These are phyloP conservation scores for Myxozyma sirexii DNA, from an alignment of 805 yeast genomes.

Conservation along the genomic window DNA sequence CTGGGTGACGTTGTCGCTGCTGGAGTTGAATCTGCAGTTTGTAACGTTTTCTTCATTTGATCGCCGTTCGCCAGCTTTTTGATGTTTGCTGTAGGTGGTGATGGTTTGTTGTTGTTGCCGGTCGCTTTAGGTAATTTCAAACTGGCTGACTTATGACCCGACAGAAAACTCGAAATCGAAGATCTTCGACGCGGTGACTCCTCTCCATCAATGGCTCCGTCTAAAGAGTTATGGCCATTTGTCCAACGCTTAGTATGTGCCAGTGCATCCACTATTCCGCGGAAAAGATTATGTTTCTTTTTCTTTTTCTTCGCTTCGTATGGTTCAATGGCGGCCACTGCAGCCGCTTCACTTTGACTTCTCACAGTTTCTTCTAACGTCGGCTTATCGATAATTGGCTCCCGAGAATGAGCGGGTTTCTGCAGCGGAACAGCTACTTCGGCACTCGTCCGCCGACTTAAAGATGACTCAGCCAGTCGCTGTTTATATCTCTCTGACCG, in stretches of 20 bases:
- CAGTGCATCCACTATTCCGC: not conserved
- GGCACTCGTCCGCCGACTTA: conserved; percentile 10
- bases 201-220: not conserved
- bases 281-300: not conserved
- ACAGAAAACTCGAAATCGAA: conserved; percentile 9
- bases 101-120: not conserved
- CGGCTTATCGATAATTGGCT: not conserved
- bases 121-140: not conserved
- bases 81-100: not conserved
- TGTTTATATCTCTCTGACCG: conserved; percentile 5
- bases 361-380: not conserved
- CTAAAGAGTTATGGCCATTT: not conserved
- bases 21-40: too few species aligned
- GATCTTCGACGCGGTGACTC: conserved; percentile 4
- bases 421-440: not conserved
- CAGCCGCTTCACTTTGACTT: not conserved
- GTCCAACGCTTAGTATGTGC: not conserved
- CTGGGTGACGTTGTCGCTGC: not conserved
- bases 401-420: conserved; percentile 4
- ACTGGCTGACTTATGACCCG: not conserved
- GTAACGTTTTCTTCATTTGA: too few species aligned
- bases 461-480: conserved; percentile 11
- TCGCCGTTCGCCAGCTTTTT: not conserved
- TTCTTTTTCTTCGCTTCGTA: not conserved
- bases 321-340: not conserved